phyloP scores from a whole-genome alignment of 768 basidiomycete genomes.

The Auricularia cornea region DNA sequence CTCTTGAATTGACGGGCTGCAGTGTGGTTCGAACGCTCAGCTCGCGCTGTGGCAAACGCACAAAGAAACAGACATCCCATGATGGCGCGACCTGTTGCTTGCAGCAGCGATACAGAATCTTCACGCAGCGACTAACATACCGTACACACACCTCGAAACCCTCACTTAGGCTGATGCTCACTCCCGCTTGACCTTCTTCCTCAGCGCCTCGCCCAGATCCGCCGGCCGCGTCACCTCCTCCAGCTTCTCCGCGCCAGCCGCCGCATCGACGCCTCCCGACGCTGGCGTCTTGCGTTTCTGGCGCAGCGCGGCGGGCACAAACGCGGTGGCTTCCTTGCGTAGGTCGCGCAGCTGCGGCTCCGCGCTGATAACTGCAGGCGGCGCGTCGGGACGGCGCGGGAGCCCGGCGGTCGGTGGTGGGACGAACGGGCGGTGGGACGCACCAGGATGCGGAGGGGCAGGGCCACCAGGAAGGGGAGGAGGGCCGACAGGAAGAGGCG shows the following conservation, averaged over 20 bases:
- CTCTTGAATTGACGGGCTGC: too few relatives aligned
- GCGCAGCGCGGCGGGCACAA: conserved; percentile 66
- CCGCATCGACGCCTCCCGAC: neutral
- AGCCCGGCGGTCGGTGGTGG: neutral
- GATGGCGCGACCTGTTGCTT: too few relatives aligned
- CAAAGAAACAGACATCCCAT: too few relatives aligned
- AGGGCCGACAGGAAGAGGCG: too few relatives aligned
- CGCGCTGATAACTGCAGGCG: conserved; percentile 63
- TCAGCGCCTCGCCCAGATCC: conserved; percentile 7
- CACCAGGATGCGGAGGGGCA: too few relatives aligned
- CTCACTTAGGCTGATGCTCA: too few relatives aligned
- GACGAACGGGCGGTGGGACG: conserved; percentile 8
- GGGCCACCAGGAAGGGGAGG: conserved; percentile 22
- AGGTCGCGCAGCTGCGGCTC: conserved; percentile 85
- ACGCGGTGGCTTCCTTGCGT: conserved; percentile 90
- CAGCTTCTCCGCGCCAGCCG: neutral
- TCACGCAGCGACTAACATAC: too few relatives aligned
- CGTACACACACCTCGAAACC: too few relatives aligned
- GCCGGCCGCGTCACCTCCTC: neutral
- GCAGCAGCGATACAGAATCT: too few relatives aligned
- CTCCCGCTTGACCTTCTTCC: conserved; percentile 3
- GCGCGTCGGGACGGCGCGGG: neutral
- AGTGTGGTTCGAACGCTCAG: too few relatives aligned
- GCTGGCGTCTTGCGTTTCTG: conserved; percentile 54
- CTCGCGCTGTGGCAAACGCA: too few relatives aligned